Evolutionary conservation across 306 rosid species (phyloP).

Genomic region (Vicia faba): DNA sequence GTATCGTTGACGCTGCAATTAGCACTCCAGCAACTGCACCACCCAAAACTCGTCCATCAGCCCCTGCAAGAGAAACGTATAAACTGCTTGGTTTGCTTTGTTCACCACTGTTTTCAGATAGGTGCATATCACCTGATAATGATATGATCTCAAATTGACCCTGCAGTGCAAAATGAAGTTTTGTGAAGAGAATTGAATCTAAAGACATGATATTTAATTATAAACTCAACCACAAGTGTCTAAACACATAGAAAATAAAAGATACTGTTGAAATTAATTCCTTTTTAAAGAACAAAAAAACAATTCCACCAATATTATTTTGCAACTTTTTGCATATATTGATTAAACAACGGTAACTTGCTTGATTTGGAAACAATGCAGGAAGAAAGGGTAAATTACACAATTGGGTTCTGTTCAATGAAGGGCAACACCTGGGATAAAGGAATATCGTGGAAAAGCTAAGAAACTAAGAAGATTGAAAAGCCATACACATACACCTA

Average conservation of each 20-base stretch:
- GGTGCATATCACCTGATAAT: constrained; percentile 71
- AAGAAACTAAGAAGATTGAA: constrained; percentile 14
- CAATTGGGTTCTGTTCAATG: constrained; percentile 3
- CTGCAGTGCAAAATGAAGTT: constrained; percentile 46
- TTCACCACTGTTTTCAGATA: constrained; percentile 60
- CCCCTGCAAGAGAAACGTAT: constrained; percentile 69
- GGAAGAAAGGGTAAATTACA: constrained; percentile 3
- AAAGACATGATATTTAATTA: constrained; percentile 20
- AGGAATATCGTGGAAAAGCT: constrained; percentile 7
- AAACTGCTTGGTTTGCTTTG: constrained; percentile 65
- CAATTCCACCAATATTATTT: background rate
- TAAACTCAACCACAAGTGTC: constrained; percentile 8
- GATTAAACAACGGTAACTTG: constrained; percentile 9
- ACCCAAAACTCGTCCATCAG: constrained; percentile 86
- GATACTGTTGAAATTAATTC: constrained; percentile 3
- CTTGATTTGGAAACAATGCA: background rate
- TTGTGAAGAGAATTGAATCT: constrained; percentile 28
- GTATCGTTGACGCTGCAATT: constrained; percentile 74
- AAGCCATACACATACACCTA: background rate
- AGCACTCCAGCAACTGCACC: constrained; percentile 89
- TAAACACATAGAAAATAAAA: background rate
- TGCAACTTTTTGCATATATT: constrained; percentile 17
- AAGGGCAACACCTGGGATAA: background rate
- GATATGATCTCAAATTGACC: constrained; percentile 78
- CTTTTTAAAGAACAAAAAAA: background rate